Base-by-base conservation (phyloP, 108 stramenopile genomes). In the Fistulifera solaris region DNA sequence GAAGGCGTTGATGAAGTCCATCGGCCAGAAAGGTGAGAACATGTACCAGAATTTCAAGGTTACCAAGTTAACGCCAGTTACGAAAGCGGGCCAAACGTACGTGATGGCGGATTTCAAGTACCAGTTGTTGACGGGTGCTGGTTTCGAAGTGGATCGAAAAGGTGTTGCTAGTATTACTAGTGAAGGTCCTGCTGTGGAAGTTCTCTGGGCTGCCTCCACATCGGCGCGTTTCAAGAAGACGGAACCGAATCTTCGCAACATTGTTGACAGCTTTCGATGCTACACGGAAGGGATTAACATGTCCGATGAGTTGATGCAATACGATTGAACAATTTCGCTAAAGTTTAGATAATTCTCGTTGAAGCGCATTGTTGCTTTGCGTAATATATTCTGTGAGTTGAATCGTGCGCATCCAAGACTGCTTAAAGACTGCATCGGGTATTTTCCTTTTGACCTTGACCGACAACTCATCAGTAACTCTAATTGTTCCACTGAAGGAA, bases 11-110 rank as follows among this genome's bases (percentile, higher is more conserved):
- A 81, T 73, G 27, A 72, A 67, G 49, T 72, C 82, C 19, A 88
- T 90, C 55, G 71, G 76, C 25, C 91, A 91, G 70, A 93, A 94
- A 69, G 86, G 93, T 45, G 67, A 57, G 38, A 94, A 94, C 68
- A 68, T 93, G 38, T 93, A 87, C 74, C 93, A 96, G 61, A 78
- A 89, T 62, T 96, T 96, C 70, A 94, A 94, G 76, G 68, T 96
- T 17, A 76, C 71, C 38, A 94, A 89, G 57, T 54, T 83, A n/a
- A 68, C 52, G 25, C 91, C 89, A 23, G 52, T 59, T 45, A 75
- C 69, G 23, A 69, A 70, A 17, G 64, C 51, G 1, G 73, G 66
- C 2, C 65, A 72, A 46, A 47, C 80, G 19, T 96, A 96, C 66
- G 64, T 81, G 42, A 50, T 92, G 43, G 92, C 81, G 22, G 96